Percentiles rank a stretch among this genome's conserved stretches.
Evolutionary conservation across 441 rosid genomes (phyloP).

Genomic region (Breynia disticha): DNA sequence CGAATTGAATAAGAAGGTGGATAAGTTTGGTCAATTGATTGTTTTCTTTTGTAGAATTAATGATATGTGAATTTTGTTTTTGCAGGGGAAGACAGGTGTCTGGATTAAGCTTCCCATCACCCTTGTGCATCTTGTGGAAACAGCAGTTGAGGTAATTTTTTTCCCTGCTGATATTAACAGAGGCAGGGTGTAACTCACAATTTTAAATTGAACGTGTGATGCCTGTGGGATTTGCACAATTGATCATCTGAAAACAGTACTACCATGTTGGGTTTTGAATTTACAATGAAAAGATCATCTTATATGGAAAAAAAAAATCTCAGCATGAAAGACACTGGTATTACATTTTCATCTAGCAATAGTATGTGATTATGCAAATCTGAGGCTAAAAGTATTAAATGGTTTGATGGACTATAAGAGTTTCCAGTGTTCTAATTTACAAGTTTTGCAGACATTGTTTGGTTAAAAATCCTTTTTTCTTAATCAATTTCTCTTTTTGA

Average conservation of each 20-base stretch:
- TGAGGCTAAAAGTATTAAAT: background rate
- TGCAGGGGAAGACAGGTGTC: conserved; percentile 51
- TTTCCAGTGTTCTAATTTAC: too few species aligned
- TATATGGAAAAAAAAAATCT: background rate
- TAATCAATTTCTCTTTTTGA: too few species aligned
- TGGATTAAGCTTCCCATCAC: conserved; percentile 48
- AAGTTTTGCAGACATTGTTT: too few species aligned
- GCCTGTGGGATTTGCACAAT: background rate
- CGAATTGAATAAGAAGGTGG: background rate
- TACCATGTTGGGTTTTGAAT: background rate
- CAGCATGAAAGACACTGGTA: background rate
- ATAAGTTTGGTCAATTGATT: background rate
- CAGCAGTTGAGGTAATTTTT: conserved; percentile 45
- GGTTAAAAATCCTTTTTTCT: background rate
- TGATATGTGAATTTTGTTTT: background rate
- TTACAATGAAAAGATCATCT: background rate
- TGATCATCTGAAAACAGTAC: background rate
- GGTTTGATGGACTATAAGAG: too few species aligned
- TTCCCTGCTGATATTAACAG: background rate
- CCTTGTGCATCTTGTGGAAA: conserved; percentile 43
- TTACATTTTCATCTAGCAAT: background rate
- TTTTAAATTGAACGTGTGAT: background rate
- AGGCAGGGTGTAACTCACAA: background rate
- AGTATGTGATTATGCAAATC: background rate
- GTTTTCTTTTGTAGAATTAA: background rate